These are phyloP conservation scores for Ehretia macrophylla DNA, from an alignment of 257 asterid species.

Conservation along the genomic window DNA sequence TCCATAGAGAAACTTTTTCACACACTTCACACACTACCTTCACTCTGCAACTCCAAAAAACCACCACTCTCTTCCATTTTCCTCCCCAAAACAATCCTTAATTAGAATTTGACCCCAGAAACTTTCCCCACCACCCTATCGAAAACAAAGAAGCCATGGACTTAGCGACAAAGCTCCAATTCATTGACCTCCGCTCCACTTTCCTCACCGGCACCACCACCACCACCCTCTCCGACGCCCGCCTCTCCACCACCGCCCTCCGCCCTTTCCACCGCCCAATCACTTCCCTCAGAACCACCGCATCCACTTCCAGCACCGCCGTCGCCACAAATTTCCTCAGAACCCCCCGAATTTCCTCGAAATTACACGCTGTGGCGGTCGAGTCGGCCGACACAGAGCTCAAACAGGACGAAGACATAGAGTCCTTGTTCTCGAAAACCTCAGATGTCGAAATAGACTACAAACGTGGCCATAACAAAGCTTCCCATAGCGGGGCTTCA, in stretches of 20 bases:
- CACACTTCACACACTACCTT: background rate
- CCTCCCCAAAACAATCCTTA: constrained; percentile 1
- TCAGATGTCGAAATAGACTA: constrained; percentile 30
- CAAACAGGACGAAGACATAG: constrained; percentile 40
- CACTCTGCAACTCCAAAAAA: background rate
- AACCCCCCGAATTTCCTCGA: constrained; percentile 31
- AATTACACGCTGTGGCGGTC: constrained; percentile 55
- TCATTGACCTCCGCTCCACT: constrained; percentile 50
- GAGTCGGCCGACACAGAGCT: constrained; percentile 52
- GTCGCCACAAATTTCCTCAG: constrained; percentile 27
- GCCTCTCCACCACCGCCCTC: constrained; percentile 25
- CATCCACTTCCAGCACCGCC: constrained; percentile 17
- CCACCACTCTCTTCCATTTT: background rate
- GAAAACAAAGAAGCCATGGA: constrained; percentile 30
- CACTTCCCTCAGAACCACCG: constrained; percentile 1
- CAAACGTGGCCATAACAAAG: constrained; percentile 40
- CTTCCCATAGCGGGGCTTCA: constrained; percentile 58
- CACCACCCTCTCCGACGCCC: constrained; percentile 47
- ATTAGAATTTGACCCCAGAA: constrained; percentile 3
- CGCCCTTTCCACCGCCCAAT: constrained; percentile 40
- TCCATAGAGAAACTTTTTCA: constrained; percentile 17
- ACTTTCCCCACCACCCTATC: background rate
- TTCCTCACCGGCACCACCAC: constrained; percentile 55
- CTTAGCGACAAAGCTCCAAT: constrained; percentile 44
- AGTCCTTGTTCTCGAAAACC: constrained; percentile 53